Percentiles rank a stretch among this genome's conserved stretches.
Conservation (phyloP, 495 filamentous ascomycete genomes). For the Penicillium pulvis region DNA sequence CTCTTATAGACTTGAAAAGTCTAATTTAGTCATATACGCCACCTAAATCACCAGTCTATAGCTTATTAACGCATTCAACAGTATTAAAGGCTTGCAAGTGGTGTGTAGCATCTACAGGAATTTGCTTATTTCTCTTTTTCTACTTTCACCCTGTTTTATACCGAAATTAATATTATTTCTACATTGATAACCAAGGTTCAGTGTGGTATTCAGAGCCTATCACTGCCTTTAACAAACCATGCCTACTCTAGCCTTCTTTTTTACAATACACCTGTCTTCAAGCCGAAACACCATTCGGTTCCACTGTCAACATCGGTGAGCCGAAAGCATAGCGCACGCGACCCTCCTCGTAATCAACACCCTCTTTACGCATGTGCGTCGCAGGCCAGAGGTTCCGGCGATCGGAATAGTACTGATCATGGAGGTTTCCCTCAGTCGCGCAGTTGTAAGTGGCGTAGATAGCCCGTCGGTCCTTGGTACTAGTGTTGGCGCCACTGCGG, state of each 20-base stretch:
- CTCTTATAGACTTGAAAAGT: neutral
- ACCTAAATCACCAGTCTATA: neutral
- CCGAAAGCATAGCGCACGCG: constrained; percentile 42
- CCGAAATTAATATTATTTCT: neutral
- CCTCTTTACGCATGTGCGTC: constrained; percentile 44
- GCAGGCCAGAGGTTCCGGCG: constrained; percentile 44
- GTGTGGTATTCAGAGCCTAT: neutral
- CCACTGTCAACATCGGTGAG: constrained; percentile 45
- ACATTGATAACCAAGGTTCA: neutral
- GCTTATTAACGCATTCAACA: too few species aligned
- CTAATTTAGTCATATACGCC: neutral
- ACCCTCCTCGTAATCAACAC: constrained; percentile 42
- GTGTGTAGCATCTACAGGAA: too few species aligned
- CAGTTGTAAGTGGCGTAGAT: constrained; percentile 52
- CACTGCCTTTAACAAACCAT: neutral
- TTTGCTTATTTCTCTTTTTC: neutral
- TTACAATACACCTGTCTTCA: neutral
- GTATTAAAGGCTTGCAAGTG: too few species aligned
- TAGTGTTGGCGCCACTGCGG: constrained; percentile 44
- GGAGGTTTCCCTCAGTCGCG: constrained; percentile 42
- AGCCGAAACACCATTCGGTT: constrained; percentile 18
- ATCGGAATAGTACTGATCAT: constrained; percentile 47
- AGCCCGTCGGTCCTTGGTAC: constrained; percentile 38
- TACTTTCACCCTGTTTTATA: neutral
- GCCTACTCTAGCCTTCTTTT: neutral